Base-by-base conservation (phyloP, 2,329 filamentous ascomycete species). In the Monilinia laxa region DNA sequence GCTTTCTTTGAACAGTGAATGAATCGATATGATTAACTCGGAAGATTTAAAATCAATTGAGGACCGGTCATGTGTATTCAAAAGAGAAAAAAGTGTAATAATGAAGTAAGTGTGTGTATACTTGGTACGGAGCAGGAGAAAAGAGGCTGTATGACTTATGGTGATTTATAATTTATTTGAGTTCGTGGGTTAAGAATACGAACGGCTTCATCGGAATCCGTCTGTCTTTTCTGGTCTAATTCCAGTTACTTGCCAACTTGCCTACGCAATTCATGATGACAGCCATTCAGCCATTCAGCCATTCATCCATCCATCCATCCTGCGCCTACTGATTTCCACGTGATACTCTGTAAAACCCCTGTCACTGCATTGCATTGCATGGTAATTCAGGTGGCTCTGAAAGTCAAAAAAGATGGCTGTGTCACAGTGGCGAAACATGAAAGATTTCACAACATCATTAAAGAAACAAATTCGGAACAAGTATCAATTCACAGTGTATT, bases 141-240 rank as follows among this genome's bases (percentile, higher is more conserved):
- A 35, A 35, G 31, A 35, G 31, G 3, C 31, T 35, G 31, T 35
- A 35, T 35, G 31, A 35, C 7, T 35, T 35, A 35, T 6, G 31
- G 31, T 35, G 4, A 18, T 3, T n/a, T 23, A 40, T n/a, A 20
- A 51, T 57, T 57, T 64, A 49, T 51, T 47, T 58, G 2, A 40
- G 35, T 54, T 40, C 38, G 6, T 5, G 20, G 20, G 20, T 47
- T 16, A 25, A 16, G 18, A 31, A 65, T 52, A 65, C 42, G 62
- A 65, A 55, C 63, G 63, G 63, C 63, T 59, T 59, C 54, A 49
- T 65, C 63, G 63, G 63, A 58, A 58, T 59, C 54, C 42, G 31
- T 65, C 16, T 5, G 11, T 16, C 40, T 42, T 4, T 5, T 14
- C 40, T 35, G 31, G 5, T 35, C 40, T 40, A 64, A 64, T 57